A percentile compares a stretch with the other conserved stretches of the same genome.
phyloP scores from a whole-genome alignment of 108 stramenopile species.

The Hondaea fermentalgiana region DNA sequence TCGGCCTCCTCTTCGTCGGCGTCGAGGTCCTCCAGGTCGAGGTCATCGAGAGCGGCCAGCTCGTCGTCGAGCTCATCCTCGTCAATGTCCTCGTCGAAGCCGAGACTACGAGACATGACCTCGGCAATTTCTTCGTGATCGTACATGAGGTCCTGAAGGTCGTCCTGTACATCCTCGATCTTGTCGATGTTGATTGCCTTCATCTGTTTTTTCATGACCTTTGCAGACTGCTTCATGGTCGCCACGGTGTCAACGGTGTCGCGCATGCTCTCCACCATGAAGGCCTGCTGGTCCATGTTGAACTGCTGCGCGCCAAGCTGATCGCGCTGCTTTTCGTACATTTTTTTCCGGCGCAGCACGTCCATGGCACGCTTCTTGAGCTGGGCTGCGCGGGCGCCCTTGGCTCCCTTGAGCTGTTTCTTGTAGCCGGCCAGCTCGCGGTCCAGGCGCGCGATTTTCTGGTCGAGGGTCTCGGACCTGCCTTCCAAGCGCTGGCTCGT shows the following conservation, averaged over 20 bases:
- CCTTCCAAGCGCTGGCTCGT: constrained; percentile 56
- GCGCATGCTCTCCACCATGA: constrained; percentile 87
- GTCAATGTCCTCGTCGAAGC: constrained; percentile 82
- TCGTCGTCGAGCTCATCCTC: constrained; percentile 95
- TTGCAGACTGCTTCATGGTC: constrained; percentile 86
- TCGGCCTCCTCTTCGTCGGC: constrained; percentile 52
- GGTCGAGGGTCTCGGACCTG: constrained; percentile 60
- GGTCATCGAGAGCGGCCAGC: constrained; percentile 71
- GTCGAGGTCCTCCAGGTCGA: constrained; percentile 70
- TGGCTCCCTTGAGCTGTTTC: constrained; percentile 71
- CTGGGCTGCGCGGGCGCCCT: constrained; percentile 61
- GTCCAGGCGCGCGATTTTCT: constrained; percentile 65
- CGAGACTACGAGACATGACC: constrained; percentile 49
- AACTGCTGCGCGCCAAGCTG: constrained; percentile 83
- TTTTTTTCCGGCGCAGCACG: constrained; percentile 82
- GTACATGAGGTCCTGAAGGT: constrained; percentile 79
- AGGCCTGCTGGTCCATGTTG: constrained; percentile 89
- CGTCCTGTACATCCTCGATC: constrained; percentile 86
- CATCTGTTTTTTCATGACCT: constrained; percentile 67
- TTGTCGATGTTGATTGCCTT: constrained; percentile 83
- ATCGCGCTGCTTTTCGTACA: constrained; percentile 94
- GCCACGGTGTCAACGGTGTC: constrained; percentile 78
- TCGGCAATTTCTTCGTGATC: constrained; percentile 93
- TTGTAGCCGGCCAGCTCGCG: constrained; percentile 65
- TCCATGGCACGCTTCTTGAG: constrained; percentile 77